Conservation (phyloP, 108 stramenopile genomes). For the Halocafeteria seosinensis region DNA sequence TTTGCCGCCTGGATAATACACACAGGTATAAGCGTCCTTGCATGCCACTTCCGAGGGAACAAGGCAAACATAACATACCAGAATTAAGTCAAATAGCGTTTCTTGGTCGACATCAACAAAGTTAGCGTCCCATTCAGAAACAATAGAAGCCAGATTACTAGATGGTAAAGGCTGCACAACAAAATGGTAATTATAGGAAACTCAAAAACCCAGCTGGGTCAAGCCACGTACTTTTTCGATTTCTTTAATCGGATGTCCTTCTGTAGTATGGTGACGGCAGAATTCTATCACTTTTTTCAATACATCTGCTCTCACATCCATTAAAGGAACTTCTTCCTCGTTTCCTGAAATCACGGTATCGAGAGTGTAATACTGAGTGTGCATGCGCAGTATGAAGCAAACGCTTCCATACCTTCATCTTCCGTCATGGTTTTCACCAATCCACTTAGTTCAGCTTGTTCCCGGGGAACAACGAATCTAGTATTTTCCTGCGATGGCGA, state of each 20-base stretch:
- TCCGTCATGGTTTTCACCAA: conserved; percentile 2
- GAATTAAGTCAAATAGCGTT: conserved; percentile 87
- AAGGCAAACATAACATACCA: conserved; percentile 64
- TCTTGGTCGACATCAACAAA: conserved; percentile 94
- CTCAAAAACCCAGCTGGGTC: background rate
- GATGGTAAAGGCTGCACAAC: conserved; percentile 64
- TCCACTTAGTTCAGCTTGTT: background rate
- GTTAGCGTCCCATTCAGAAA: conserved; percentile 97
- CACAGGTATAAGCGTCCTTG: background rate
- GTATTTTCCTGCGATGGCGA: background rate
- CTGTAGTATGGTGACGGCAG: conserved; percentile 57
- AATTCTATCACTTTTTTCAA: conserved; percentile 95
- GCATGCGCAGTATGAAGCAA: background rate
- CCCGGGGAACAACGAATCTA: background rate
- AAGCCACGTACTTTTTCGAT: conserved; percentile 60
- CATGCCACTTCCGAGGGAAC: background rate
- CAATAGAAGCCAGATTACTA: conserved; percentile 84
- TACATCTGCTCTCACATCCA: conserved; percentile 83
- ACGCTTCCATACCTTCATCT: background rate
- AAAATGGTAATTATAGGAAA: background rate
- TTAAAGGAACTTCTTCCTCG: conserved; percentile 74
- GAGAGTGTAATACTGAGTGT: background rate
- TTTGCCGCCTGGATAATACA: conserved; percentile 6
- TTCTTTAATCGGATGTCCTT: conserved; percentile 82
- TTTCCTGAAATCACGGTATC: background rate